A percentile compares a stretch with the other conserved stretches of the same genome.
Conservation (phyloP, 768 basidiomycete genomes). For the Russula abietina region DNA sequence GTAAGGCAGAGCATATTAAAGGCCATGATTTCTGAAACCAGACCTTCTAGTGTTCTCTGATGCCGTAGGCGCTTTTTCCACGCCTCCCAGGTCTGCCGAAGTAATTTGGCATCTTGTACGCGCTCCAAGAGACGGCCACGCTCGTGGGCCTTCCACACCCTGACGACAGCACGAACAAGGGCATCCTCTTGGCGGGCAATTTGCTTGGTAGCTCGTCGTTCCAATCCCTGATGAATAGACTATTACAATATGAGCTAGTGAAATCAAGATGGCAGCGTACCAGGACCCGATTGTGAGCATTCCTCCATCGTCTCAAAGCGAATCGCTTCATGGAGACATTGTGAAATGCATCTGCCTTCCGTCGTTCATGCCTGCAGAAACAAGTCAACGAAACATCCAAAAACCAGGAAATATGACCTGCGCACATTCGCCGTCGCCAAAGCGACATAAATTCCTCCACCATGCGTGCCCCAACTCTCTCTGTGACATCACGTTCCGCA, state of each 20-base stretch:
- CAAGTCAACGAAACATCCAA: constrained; percentile 6
- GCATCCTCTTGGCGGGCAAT: constrained; percentile 51
- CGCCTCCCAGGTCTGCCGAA: constrained; percentile 41
- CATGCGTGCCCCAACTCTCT: constrained; percentile 44
- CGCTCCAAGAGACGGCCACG: constrained; percentile 53
- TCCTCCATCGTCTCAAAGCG: constrained; percentile 51
- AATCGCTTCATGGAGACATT: constrained; percentile 40
- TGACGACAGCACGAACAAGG: constrained; percentile 50
- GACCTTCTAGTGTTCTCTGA: constrained; percentile 44
- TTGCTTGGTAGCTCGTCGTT: constrained; percentile 52
- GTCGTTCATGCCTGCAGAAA: constrained; percentile 39
- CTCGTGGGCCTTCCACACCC: constrained; percentile 66
- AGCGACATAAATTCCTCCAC: constrained; percentile 41
- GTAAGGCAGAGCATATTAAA: background rate
- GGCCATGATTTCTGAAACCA: background rate
- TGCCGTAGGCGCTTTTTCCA: constrained; percentile 47
- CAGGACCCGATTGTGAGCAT: constrained; percentile 42
- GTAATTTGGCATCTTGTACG: constrained; percentile 41
- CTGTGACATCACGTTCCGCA: constrained; percentile 41
- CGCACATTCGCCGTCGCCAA: constrained; percentile 59
- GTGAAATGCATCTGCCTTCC: constrained; percentile 40
- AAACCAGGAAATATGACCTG: constrained; percentile 7
- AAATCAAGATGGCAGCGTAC: constrained; percentile 37
- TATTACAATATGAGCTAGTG: background rate
- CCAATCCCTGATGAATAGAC: constrained; percentile 41